These are phyloP conservation scores for Syzygium malaccense DNA, from an alignment of 441 rosid species.

Conservation along the genomic window DNA sequence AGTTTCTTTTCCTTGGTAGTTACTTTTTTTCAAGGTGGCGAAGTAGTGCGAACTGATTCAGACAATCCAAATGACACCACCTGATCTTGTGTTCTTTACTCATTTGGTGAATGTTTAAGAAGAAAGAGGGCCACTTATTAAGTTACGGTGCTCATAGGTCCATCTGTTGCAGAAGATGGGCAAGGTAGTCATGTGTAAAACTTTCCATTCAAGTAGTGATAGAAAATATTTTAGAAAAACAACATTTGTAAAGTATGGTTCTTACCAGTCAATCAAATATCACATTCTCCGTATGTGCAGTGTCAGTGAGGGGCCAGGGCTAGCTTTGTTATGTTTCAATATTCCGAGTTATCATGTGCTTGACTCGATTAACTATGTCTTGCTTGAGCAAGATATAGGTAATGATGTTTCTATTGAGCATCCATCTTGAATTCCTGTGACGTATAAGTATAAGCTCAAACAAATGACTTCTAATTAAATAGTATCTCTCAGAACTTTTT, in stretches of 20 bases:
- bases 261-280: background rate
- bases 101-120: background rate
- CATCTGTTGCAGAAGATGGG: background rate
- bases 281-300: background rate
- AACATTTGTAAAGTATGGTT: background rate
- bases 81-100: background rate
- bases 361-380: background rate
- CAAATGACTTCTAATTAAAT: background rate
- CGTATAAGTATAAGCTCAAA: background rate
- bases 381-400: background rate
- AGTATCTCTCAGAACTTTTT: background rate
- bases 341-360: background rate
- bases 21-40: background rate
- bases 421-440: background rate
- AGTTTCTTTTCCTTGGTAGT: background rate
- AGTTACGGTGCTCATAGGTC: background rate
- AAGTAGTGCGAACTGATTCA: background rate
- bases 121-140: background rate
- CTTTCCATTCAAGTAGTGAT: background rate
- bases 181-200: background rate
- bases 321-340: background rate
- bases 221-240: background rate
- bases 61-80: background rate
- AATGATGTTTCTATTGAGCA: background rate
- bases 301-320: background rate